A percentile compares a stretch with the other conserved stretches of the same genome.
phyloP scores from a whole-genome alignment of 768 basidiomycete species.

The Lactarius deliciosus region DNA sequence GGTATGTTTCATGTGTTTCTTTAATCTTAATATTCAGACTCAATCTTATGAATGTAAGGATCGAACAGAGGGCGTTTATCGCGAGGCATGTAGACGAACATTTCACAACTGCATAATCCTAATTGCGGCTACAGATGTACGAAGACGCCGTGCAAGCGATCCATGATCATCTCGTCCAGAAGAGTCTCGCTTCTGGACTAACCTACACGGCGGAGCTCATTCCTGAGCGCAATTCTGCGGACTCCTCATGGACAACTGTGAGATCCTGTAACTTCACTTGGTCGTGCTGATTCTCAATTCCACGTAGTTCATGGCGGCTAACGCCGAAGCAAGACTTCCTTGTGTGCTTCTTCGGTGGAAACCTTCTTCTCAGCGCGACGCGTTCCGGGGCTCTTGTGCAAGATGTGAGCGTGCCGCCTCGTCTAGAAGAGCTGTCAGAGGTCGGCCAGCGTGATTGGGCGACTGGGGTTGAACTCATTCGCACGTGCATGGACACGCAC shows the following conservation, averaged over 20 bases:
- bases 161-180: conserved; percentile 68
- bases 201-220: conserved; percentile 82
- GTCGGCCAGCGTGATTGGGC: conserved; percentile 75
- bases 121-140: conserved; percentile 67
- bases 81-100: conserved; percentile 49
- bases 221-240: conserved; percentile 47
- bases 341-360: conserved; percentile 92
- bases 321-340: conserved; percentile 93
- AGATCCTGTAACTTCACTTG: conserved; percentile 27
- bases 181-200: conserved; percentile 56
- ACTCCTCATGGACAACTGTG: conserved; percentile 37
- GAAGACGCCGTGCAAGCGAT: conserved; percentile 82
- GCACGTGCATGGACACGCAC: conserved; percentile 86
- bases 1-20: conserved; percentile 25
- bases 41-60: conserved; percentile 45
- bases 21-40: conserved; percentile 3
- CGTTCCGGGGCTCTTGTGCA: conserved; percentile 53
- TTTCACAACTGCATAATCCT: conserved; percentile 5
- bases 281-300: not conserved
- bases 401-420: conserved; percentile 67
- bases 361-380: conserved; percentile 87
- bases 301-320: conserved; percentile 63
- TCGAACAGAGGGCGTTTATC: conserved; percentile 72
- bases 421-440: conserved; percentile 56
- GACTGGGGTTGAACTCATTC: conserved; percentile 75